Evolutionary conservation across 2,329 filamentous ascomycete species (phyloP), one percentile per base, ranked within the genome.

Genomic region (Colletotrichum sp.): DNA sequence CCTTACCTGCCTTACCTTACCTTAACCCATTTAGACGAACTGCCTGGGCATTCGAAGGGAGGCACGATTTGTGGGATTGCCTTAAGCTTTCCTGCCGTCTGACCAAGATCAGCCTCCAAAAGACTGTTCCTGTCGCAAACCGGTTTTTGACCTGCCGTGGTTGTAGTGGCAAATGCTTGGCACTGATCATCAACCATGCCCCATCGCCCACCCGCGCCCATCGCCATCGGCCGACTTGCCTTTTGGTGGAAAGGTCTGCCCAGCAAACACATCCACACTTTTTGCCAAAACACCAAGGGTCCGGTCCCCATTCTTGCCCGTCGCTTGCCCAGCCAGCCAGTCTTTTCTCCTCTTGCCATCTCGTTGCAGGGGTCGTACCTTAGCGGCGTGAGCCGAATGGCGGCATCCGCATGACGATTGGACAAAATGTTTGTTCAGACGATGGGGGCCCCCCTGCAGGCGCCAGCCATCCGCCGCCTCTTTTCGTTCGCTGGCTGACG

Each of bases 111-210:
- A 62, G 34, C 73, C 64, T 65, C 30, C 59, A 55, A 34, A 76
- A 76, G 30, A 18, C 72, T 16, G 75, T 77, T 76, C 69, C 77
- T 77, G 75, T 71, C 68, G 65, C 65, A 77, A 78, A 73, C 76
- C 69, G 64, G 72, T 76, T 78, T 78, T 76, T 67, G 52, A 16
- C 28, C 52, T 21, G 34, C 64, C 39, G 60, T 49, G 55, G 71
- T 59, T n/a, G 77, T 77, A 77, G 71, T 71, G 69, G 69, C 60
- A 52, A 72, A 65, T 36, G 34, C 75, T 78, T 77, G 77, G 77
- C 77, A 77, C 55, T 30, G 68, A 67, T 72, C 75, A 78, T 75
- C 49, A 63, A 64, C 28, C 44, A 52, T 52, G 44, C 44, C 16
- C 39, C 39, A 49, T 49, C 39, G 18, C 39, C 39, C 39, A 49